These are phyloP conservation scores for Starmerella bombi DNA, from an alignment of 805 yeast species.

Conservation along the genomic window DNA sequence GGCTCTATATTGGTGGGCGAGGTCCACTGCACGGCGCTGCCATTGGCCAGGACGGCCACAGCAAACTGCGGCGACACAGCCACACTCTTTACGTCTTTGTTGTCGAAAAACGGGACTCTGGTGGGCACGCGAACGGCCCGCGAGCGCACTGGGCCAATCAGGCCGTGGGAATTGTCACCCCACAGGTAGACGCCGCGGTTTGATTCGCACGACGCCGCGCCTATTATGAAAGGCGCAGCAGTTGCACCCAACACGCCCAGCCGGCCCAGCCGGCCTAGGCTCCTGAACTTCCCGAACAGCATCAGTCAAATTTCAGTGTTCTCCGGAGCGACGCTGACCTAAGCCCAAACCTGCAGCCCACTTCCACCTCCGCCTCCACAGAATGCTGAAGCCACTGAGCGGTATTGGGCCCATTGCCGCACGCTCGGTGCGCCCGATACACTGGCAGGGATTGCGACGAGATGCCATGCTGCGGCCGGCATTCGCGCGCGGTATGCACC, in stretches of 20 bases:
- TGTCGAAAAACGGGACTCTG: constrained; percentile 53
- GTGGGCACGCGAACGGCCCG: constrained; percentile 40
- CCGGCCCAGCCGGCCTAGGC: too few relatives aligned
- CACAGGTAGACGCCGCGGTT: constrained; percentile 43
- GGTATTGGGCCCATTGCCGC: too few relatives aligned
- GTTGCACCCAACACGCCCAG: too few relatives aligned
- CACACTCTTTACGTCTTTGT: constrained; percentile 43
- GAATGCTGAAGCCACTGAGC: too few relatives aligned
- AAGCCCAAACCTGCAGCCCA: too few relatives aligned
- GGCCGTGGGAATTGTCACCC: constrained; percentile 40
- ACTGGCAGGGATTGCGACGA: too few relatives aligned
- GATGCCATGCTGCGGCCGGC: too few relatives aligned
- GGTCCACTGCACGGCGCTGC: constrained; percentile 60
- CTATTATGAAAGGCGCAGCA: neutral
- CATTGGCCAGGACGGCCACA: constrained; percentile 50
- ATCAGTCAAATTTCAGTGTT: too few relatives aligned
- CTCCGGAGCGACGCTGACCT: too few relatives aligned
- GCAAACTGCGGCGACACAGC: constrained; percentile 35
- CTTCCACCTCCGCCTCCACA: too few relatives aligned
- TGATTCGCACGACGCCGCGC: neutral
- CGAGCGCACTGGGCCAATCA: constrained; percentile 25
- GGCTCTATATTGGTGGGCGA: constrained; percentile 26
- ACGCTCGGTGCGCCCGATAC: too few relatives aligned
- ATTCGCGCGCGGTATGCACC: constrained; percentile 22
- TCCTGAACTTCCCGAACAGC: too few relatives aligned